These are phyloP conservation scores for Dendrobium officinale DNA, from an alignment of 106 monocot species.

Conservation along the genomic window DNA sequence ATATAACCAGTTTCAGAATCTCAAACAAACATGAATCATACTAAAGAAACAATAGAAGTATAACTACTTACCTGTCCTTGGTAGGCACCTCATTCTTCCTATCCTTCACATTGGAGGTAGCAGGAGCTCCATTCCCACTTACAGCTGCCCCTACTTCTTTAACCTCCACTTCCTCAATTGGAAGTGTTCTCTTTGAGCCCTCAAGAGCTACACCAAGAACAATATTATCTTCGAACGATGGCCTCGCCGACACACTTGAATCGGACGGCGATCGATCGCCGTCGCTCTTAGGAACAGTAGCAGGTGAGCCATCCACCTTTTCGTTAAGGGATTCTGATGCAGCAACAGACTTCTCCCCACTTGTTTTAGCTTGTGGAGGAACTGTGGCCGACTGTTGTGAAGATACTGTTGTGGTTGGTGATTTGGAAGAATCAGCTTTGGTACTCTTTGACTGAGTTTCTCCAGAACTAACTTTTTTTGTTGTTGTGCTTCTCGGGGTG, in stretches of 20 bases:
- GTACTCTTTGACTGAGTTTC: slow-evolving; percentile 14
- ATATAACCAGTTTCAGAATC: too few species aligned
- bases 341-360: slow-evolving; percentile 4
- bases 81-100: slow-evolving; percentile 19
- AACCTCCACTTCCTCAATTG: slow-evolving; percentile 41
- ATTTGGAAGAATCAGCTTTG: slow-evolving; percentile 12
- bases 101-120: slow-evolving; percentile 35
- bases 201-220: slow-evolving; percentile 62
- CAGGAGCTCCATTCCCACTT: slow-evolving; percentile 25
- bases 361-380: slow-evolving; percentile 5
- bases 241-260: slow-evolving; percentile 18
- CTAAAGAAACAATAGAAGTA: too few species aligned
- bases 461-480: slow-evolving; percentile 26
- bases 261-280: slow-evolving; percentile 19
- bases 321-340: not conserved
- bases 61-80: not conserved
- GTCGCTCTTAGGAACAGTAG: slow-evolving; percentile 12
- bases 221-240: slow-evolving; percentile 49
- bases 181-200: slow-evolving; percentile 60
- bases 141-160: slow-evolving; percentile 32
- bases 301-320: not conserved
- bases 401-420: not conserved
- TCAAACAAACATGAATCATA: too few species aligned
- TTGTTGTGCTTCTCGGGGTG: slow-evolving; percentile 33
- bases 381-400: too few species aligned